Base-by-base conservation (phyloP, 108 stramenopile genomes). In the Asterionellopsis glacialis region DNA sequence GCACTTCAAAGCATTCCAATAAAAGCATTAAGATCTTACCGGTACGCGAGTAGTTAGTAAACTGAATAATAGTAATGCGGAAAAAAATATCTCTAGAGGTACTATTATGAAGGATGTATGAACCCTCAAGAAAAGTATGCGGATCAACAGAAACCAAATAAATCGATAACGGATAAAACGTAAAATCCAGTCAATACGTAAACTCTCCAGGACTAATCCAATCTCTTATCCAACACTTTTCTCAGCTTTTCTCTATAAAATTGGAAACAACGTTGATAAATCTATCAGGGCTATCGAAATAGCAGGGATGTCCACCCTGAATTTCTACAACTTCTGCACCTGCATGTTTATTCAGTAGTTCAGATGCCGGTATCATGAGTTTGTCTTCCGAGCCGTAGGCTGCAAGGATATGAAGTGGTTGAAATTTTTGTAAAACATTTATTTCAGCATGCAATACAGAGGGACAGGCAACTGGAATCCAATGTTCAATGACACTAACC, bases 401-500 rank as follows among this genome's bases (percentile, higher is more conserved):
- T 2, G 90, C 81, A 19, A 85, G 55, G 5, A 88, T 66, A 0
- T 74, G 69, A 33, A 79, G 15, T 0, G 25, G 24, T 16, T 27
- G 0, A 18, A 42, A 24, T 42, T 60, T 60, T 13, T 18, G 11
- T 11, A 11, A 16, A 11, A 75, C 41, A 0, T 54, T 53, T 14
- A 57, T 57, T 40, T 59, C 70, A 10, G 72, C 15, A 16, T 68
- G 55, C 43, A 47, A 26, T 15, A 84, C 80, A 13, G 82, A 51
- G 23, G 41, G 28, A 48, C 74, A 51, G 19, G 90, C 90, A 15
- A 92, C 83, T 10, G 90, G 85, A 38, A 92, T 83, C 90, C 90
- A 92, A 0, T 48, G 43, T 10, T 68, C 56, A 39, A 87, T 59
- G 11, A 66, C 69, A 12, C 42, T 42, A 11, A 21, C 27, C 49